Evolutionary conservation across 192 early-diverging fungal genomes (phyloP), one percentile per base, ranked within the genome.

Genomic region (Spinellus fusiger): DNA sequence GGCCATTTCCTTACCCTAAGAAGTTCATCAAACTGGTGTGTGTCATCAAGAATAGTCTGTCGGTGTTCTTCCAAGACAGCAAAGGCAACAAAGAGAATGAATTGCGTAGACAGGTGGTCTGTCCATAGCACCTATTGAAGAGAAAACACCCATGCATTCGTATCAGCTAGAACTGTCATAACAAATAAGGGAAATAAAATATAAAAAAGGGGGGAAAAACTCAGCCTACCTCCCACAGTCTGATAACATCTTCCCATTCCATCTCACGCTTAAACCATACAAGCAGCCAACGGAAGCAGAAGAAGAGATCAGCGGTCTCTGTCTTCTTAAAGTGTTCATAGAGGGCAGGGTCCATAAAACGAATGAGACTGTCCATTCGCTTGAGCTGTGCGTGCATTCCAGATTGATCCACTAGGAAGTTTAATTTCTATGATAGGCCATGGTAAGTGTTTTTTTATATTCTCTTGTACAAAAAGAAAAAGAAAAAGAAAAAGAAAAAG

Each of bases 221-320:
- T 37, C 13, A 9, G 13, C 40, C 32, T 15, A 55, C 32, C 70
- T 98, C 95, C 96, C 96, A 98, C 26, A 99, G 65, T 38, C 73
- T 59, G 69, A 91, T 77, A 16, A 90, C 79, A 34, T 96, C 88
- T 12, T 84, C 80, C 80, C 93, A 96, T 59, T 87, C 76, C 64
- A 98, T 96, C 77, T 99, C 97, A 48, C 97, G 86, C 71, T 99
- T 99, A 75, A 96, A 99, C 77, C 90, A 91, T 29, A 99, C 84
- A 40, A 99, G 66, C 13, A 99, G 77, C 95, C 95, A 99, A 18
- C 97, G 89, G 80, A 97, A 99, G 71, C 94, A 97, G 71, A 86
- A 93, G 65, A 99, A 98, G 61, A 99, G 80, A 68, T 99, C 95
- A 47, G 84, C 77, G 0, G 91, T 85, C 47, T 97, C 94, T 56